These are phyloP conservation scores for Coniella lustricola DNA, from an alignment of 2,329 filamentous ascomycete species.

Conservation along the genomic window DNA sequence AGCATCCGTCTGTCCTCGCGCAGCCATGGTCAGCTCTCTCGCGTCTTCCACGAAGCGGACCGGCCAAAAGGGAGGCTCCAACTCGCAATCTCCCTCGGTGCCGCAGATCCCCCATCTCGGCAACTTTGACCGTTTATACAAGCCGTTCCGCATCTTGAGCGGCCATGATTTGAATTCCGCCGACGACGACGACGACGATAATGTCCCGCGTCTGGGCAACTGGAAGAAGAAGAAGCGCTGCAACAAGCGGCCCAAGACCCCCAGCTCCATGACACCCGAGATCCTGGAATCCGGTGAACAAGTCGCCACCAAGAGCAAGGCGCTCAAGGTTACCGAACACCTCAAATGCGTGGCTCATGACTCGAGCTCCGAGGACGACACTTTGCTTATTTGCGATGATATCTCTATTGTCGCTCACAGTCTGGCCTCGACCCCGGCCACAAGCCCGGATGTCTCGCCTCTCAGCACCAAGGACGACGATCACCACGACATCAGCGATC, in stretches of 20 bases:
- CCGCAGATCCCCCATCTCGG: constrained; percentile 11
- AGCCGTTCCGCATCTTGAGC: not conserved
- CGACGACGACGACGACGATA: not conserved
- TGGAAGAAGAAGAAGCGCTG: not conserved
- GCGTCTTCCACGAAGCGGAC: no score
- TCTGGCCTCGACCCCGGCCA: not conserved
- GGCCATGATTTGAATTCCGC: not conserved
- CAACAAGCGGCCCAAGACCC: not conserved
- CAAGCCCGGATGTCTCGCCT: not conserved
- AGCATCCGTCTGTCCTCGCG: no score
- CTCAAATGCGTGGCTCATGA: not conserved
- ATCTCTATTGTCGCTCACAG: not conserved
- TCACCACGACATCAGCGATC: not conserved
- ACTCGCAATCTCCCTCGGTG: not conserved
- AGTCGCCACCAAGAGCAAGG: not conserved
- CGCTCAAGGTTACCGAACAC: no score
- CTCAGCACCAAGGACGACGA: not conserved
- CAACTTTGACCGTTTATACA: constrained; percentile 11
- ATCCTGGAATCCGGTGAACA: not conserved
- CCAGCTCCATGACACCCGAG: not conserved
- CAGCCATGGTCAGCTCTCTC: no score
- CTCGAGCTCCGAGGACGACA: not conserved
- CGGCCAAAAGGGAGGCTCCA: no score
- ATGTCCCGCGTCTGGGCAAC: not conserved
- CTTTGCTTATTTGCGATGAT: not conserved